Percentiles rank a stretch among this genome's conserved stretches.
These are phyloP conservation scores for Aspergillus eucalypticola DNA, from an alignment of 2,329 filamentous ascomycete species.

Conservation along the genomic window DNA sequence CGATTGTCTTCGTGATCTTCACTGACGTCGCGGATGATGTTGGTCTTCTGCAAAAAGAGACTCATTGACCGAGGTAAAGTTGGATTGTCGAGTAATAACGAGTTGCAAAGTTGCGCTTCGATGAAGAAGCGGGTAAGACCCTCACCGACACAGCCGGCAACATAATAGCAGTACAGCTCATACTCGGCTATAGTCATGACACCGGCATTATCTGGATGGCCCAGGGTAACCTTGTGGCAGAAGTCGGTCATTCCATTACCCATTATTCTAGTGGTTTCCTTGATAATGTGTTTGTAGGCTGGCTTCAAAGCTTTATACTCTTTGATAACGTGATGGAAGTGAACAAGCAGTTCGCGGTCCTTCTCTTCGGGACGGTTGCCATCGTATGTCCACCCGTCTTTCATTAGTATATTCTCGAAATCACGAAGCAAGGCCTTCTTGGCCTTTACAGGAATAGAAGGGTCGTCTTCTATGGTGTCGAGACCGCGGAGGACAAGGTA, in stretches of 20 bases:
- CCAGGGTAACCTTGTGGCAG: slow-evolving; percentile 73
- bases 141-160: slow-evolving; percentile 94
- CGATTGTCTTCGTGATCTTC: slow-evolving; percentile 87
- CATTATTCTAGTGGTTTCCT: slow-evolving; percentile 92
- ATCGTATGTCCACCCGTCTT: slow-evolving; percentile 87
- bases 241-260: slow-evolving; percentile 99
- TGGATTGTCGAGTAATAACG: slow-evolving; percentile 73
- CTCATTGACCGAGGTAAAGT: slow-evolving; percentile 93
- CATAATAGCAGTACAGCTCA: slow-evolving; percentile 96
- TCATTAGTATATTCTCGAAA: slow-evolving; percentile 75
- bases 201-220: slow-evolving; percentile 63
- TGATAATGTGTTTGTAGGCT: slow-evolving; percentile 80
- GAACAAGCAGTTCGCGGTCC: slow-evolving; percentile 85
- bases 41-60: slow-evolving; percentile 95
- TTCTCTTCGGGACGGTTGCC: slow-evolving; percentile 90
- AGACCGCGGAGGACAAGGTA: slow-evolving; percentile 89
- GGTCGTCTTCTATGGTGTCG: slow-evolving; percentile 99
- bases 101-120: slow-evolving; percentile 80
- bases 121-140: slow-evolving; percentile 90
- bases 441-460: slow-evolving; percentile 76
- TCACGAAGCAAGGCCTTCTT: slow-evolving; percentile 85
- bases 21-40: slow-evolving; percentile 93
- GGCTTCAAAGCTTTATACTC: slow-evolving; percentile 89
- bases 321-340: slow-evolving; percentile 82
- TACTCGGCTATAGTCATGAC: slow-evolving; percentile 85